Percentiles rank a stretch among this genome's conserved stretches.
Conservation (phyloP, 2,329 filamentous ascomycete species). For the Colletotrichum lentis region DNA sequence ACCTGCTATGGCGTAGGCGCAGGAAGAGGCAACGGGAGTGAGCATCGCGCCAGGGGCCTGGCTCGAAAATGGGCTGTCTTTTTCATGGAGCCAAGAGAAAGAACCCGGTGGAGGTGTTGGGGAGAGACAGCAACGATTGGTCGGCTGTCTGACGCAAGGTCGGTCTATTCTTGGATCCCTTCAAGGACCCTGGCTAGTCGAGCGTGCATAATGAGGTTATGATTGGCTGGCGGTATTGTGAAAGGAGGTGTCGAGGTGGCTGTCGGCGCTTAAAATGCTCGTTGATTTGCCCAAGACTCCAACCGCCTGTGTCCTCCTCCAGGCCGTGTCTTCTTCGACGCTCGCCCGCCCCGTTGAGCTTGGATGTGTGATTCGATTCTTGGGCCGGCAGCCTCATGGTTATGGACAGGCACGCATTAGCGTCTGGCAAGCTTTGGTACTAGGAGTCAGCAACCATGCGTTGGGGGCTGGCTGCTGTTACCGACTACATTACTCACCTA, state of each 20-base stretch:
- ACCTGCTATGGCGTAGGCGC: conserved; percentile 12
- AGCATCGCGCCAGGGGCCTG: conserved; percentile 26
- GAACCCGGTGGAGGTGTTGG: conserved; percentile 24
- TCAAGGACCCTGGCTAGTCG: conserved; percentile 14
- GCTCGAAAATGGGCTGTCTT: conserved; percentile 33
- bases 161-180: conserved; percentile 41
- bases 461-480: conserved; percentile 1
- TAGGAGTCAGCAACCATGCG: conserved; percentile 6
- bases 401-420: conserved; percentile 27
- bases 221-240: conserved; percentile 38
- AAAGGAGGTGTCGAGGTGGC: conserved; percentile 30
- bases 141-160: conserved; percentile 16
- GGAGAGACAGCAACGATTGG: conserved; percentile 30
- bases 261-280: conserved; percentile 40
- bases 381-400: conserved; percentile 10
- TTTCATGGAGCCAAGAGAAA: conserved; percentile 29
- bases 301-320: neutral
- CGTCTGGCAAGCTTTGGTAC: conserved; percentile 26
- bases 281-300: conserved; percentile 21
- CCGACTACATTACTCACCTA: conserved; percentile 15
- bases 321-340: conserved; percentile 14
- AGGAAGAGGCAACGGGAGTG: conserved; percentile 22
- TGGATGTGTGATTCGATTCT: conserved; percentile 24
- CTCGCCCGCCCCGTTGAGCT: neutral
- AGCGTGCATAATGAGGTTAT: conserved; percentile 22